phyloP scores from a whole-genome alignment of 192 early-diverging fungal species.

The Chytriomyces sp. region DNA sequence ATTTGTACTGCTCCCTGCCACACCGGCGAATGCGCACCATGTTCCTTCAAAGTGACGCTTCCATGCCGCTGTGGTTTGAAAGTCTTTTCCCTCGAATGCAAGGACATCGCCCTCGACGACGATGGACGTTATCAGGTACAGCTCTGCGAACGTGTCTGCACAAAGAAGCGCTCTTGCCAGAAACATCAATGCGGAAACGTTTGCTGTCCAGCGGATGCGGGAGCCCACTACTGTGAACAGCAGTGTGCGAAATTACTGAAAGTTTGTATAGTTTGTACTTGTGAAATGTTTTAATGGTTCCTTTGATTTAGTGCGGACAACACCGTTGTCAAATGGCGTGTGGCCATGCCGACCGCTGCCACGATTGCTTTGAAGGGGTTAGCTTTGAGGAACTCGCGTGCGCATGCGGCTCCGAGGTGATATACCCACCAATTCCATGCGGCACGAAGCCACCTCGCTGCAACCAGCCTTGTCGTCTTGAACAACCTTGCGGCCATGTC shows the following conservation, averaged over 20 bases:
- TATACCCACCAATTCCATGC: conserved; percentile 86
- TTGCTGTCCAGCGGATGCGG: conserved; percentile 43
- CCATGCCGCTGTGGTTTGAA: conserved; percentile 44
- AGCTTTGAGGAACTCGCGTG: conserved; percentile 84
- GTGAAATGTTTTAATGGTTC: neutral
- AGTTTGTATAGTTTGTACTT: neutral
- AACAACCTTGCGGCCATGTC: conserved; percentile 77
- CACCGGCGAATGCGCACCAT: conserved; percentile 42
- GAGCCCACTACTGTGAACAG: conserved; percentile 41
- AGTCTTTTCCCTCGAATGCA: conserved; percentile 26
- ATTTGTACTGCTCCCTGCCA: conserved; percentile 43
- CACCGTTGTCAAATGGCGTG: conserved; percentile 48
- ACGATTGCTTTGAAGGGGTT: conserved; percentile 62
- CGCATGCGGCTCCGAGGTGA: conserved; percentile 77
- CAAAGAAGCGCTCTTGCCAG: conserved; percentile 38
- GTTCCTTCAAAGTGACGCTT: conserved; percentile 21
- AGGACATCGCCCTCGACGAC: conserved; percentile 24
- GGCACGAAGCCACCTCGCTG: conserved; percentile 77
- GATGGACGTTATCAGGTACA: conserved; percentile 30
- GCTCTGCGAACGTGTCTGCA: conserved; percentile 44
- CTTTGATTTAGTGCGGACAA: conserved; percentile 28
- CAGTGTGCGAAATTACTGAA: conserved; percentile 45
- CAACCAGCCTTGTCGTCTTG: conserved; percentile 69
- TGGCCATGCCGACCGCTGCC: conserved; percentile 48
- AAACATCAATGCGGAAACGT: conserved; percentile 43